Percentiles rank a stretch among this genome's conserved stretches.
phyloP scores from a whole-genome alignment of 768 basidiomycete genomes.

The Suillus occidentalis region DNA sequence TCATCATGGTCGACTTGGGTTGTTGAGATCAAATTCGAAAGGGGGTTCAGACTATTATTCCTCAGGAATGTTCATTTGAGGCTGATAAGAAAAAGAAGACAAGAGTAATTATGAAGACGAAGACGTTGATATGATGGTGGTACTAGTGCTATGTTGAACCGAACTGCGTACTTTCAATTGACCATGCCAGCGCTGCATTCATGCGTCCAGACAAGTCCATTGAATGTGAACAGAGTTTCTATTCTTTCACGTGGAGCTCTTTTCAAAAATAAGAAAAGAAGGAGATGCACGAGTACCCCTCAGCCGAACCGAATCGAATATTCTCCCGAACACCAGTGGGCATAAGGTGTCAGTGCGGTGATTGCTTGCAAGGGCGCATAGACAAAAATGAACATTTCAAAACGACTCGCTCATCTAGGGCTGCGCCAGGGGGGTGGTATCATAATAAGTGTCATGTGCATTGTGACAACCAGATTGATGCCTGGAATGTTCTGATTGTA shows the following conservation, averaged over 20 bases:
- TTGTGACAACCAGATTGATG: neutral
- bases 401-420: neutral
- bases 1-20: neutral
- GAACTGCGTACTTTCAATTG: neutral
- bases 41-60: neutral
- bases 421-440: neutral
- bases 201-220: neutral
- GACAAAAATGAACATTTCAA: neutral
- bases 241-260: neutral
- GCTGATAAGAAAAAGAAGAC: neutral
- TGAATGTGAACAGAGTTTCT: neutral
- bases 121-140: neutral
- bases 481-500: neutral
- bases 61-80: neutral
- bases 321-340: neutral
- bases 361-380: neutral
- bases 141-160: neutral
- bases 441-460: neutral
- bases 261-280: neutral
- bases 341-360: neutral
- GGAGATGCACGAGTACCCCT: neutral
- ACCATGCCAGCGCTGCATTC: neutral
- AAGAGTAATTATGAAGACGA: neutral
- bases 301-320: neutral
- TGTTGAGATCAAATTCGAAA: neutral